These are phyloP conservation scores for Striga hermonthica DNA, from an alignment of 305 asterid genomes.

Conservation along the genomic window DNA sequence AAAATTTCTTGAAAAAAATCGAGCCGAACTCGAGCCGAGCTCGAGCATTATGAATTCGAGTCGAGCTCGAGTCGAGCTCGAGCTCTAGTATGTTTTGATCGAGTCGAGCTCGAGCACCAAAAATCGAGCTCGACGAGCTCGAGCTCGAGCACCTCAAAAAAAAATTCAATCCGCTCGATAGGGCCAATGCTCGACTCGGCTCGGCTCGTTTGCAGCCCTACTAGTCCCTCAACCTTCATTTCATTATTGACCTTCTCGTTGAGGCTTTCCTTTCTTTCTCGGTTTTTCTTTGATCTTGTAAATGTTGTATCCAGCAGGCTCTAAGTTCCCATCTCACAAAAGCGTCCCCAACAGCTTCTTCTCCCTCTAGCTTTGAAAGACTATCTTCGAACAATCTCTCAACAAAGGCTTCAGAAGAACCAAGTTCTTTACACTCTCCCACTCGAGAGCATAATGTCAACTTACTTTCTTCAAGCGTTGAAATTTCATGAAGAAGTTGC, in stretches of 20 bases:
- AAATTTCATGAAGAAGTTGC: constrained; percentile 73
- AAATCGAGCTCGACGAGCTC: no score
- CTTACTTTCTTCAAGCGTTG: constrained; percentile 48
- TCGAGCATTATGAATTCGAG: no score
- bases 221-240: constrained; percentile 97
- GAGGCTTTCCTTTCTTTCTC: constrained; percentile 84
- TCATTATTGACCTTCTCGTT: constrained; percentile 72
- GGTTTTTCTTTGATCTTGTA: constrained; percentile 90
- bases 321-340: constrained; percentile 98
- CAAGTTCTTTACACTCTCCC: constrained; percentile 52
- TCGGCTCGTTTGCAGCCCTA: no score
- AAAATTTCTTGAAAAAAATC: no score
- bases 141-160: no score
- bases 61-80: no score
- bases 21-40: no score
- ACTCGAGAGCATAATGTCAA: constrained; percentile 40
- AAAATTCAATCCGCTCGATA: no score
- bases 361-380: constrained; percentile 74
- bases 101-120: no score
- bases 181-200: no score
- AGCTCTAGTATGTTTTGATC: no score
- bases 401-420: constrained; percentile 61
- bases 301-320: constrained; percentile 98
- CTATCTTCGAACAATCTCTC: constrained; percentile 75
- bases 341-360: constrained; percentile 54